These are phyloP conservation scores for Candida yuanshanica DNA, from an alignment of 805 yeast genomes.

Conservation along the genomic window DNA sequence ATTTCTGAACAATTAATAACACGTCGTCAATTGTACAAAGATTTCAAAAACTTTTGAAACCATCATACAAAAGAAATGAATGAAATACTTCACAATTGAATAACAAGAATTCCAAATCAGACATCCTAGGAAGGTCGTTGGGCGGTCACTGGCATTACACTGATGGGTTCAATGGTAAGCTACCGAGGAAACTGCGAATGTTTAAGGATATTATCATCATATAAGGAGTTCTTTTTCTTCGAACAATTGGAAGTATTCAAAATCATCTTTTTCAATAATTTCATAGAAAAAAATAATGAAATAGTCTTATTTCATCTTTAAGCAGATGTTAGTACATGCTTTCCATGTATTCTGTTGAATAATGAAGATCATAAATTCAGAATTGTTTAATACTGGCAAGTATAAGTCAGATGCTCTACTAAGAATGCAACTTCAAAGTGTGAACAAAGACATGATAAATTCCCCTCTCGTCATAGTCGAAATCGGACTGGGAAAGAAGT, in stretches of 20 bases:
- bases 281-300: conserved; percentile 1
- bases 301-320: conserved; percentile 7
- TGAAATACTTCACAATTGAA: not conserved
- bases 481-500: conserved; percentile 88
- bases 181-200: conserved; percentile 98
- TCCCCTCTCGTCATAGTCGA: conserved; percentile 92
- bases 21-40: not conserved
- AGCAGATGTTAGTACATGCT: not conserved
- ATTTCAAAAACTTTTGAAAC: not conserved
- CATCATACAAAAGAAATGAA: not conserved
- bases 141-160: conserved; percentile 83
- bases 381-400: conserved; percentile 79
- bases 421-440: not conserved
- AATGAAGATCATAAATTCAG: conserved; percentile 40
- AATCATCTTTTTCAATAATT: conserved; percentile 1
- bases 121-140: conserved; percentile 87
- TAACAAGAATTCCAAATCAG: conserved; percentile 42
- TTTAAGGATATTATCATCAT: conserved; percentile 72
- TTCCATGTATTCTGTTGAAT: too few relatives aligned
- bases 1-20: too few relatives aligned
- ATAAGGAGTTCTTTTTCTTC: conserved; percentile 28
- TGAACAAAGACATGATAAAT: conserved; percentile 23
- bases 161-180: conserved; percentile 82
- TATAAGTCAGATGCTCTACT: conserved; percentile 46
- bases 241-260: not conserved